These are phyloP conservation scores for Olyra latifolia DNA, from an alignment of 176 grass and related monocot species.

Conservation along the genomic window DNA sequence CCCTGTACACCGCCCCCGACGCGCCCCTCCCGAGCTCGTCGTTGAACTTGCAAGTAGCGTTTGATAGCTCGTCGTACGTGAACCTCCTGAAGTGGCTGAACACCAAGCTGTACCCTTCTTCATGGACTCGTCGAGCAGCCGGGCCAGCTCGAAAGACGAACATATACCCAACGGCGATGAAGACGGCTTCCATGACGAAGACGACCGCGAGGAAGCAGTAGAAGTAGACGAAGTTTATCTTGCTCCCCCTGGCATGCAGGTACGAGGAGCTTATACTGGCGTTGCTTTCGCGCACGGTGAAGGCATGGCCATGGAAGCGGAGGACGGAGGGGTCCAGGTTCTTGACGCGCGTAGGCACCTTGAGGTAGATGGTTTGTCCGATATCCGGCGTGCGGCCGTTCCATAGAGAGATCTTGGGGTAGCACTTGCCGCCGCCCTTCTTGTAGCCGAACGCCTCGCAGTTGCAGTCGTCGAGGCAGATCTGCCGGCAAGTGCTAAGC, in stretches of 20 bases:
- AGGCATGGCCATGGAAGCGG: slow-evolving; percentile 18
- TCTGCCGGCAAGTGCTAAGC: slow-evolving; percentile 37
- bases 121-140: neutral
- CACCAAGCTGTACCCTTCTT: slow-evolving; percentile 39
- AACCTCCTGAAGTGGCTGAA: slow-evolving; percentile 60
- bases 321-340: neutral
- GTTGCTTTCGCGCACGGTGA: slow-evolving; percentile 13
- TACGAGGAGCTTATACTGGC: slow-evolving; percentile 1
- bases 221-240: slow-evolving; percentile 53
- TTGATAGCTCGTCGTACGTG: slow-evolving; percentile 56
- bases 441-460: slow-evolving; percentile 71
- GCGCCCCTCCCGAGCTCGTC: slow-evolving; percentile 45
- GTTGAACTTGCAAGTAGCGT: slow-evolving; percentile 43
- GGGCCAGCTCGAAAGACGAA: slow-evolving; percentile 46
- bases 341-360: slow-evolving; percentile 5
- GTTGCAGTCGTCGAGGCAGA: slow-evolving; percentile 54
- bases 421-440: slow-evolving; percentile 43
- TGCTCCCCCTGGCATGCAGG: neutral
- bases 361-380: slow-evolving; percentile 47
- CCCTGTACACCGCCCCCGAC: slow-evolving; percentile 59
- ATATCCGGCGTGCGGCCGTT: slow-evolving; percentile 34
- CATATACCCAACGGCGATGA: slow-evolving; percentile 48
- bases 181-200: slow-evolving; percentile 61
- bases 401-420: slow-evolving; percentile 56
- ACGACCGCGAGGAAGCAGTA: slow-evolving; percentile 42